A percentile compares a stretch with the other conserved stretches of the same genome.
These are phyloP conservation scores for Starmerella stigmatis DNA, from an alignment of 805 yeast genomes.

Conservation along the genomic window DNA sequence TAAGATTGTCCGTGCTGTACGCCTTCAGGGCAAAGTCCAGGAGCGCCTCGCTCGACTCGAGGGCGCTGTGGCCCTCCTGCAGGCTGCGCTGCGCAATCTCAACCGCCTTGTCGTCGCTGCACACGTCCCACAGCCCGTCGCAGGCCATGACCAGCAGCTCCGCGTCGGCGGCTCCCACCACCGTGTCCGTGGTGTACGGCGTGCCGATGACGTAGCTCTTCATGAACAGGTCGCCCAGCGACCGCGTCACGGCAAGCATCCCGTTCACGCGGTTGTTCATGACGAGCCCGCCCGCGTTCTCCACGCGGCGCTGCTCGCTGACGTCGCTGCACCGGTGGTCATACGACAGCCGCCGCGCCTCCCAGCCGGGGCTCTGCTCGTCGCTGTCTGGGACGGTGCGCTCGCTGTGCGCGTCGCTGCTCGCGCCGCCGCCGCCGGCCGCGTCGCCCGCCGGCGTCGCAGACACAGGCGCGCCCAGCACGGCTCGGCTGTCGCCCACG, in stretches of 20 bases:
- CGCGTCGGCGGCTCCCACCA: constrained; percentile 63
- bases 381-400: constrained; percentile 16
- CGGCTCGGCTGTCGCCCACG: constrained; percentile 86
- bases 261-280: constrained; percentile 92
- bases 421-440: background rate
- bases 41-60: constrained; percentile 54
- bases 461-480: constrained; percentile 37
- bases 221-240: constrained; percentile 88
- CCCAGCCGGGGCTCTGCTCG: constrained; percentile 35
- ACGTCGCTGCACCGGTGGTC: constrained; percentile 88
- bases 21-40: constrained; percentile 65
- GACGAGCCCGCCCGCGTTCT: constrained; percentile 72
- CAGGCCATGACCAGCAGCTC: constrained; percentile 83
- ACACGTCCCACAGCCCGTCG: constrained; percentile 95
- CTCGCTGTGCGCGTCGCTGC: constrained; percentile 3
- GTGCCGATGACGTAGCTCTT: constrained; percentile 79
- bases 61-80: constrained; percentile 38
- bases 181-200: constrained; percentile 87
- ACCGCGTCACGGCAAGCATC: constrained; percentile 84
- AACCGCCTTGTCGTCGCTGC: constrained; percentile 75
- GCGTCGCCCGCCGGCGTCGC: background rate
- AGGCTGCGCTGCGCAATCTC: constrained; percentile 46
- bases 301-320: constrained; percentile 64
- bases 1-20: constrained; percentile 80
- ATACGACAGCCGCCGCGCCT: constrained; percentile 69